Evolutionary conservation across 1,139 yeast species (phyloP).

Genomic region (Pichia sp.): DNA sequence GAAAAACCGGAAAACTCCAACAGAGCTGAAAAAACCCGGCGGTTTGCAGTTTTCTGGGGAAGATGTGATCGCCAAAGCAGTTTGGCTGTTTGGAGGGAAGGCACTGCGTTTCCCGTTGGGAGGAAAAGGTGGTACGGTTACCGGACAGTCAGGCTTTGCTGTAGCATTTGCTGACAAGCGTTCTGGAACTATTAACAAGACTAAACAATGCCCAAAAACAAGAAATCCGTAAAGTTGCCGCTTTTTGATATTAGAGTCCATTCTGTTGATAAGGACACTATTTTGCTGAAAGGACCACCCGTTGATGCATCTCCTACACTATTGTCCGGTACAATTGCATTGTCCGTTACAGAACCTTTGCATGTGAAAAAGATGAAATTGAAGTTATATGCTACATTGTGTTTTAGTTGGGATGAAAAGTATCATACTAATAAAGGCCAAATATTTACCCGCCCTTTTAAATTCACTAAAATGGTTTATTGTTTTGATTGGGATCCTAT

Average conservation of each 20-base stretch:
- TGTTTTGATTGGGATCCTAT: conserved; percentile 74
- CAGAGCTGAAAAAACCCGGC: too few relatives aligned
- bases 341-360: conserved; percentile 73
- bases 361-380: conserved; percentile 58
- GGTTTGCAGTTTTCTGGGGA: too few relatives aligned
- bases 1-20: too few relatives aligned
- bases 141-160: too few relatives aligned
- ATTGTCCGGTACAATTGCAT: conserved; percentile 69
- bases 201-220: conserved; percentile 18
- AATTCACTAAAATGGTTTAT: conserved; percentile 60
- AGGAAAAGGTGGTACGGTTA: too few relatives aligned
- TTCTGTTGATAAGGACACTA: conserved; percentile 70
- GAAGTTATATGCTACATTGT: conserved; percentile 57
- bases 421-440: conserved; percentile 41
- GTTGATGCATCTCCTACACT: conserved; percentile 74
- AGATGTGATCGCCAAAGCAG: too few relatives aligned
- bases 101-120: too few relatives aligned
- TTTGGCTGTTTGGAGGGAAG: too few relatives aligned
- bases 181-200: too few relatives aligned
- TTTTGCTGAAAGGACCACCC: conserved; percentile 72
- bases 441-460: conserved; percentile 43
- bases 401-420: conserved; percentile 52
- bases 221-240: conserved; percentile 35
- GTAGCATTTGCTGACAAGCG: too few relatives aligned
- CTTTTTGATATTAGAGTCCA: conserved; percentile 58